Evolutionary conservation across 371 early-diverging fungal species (phyloP).

Genomic region (Mortierella sp.): DNA sequence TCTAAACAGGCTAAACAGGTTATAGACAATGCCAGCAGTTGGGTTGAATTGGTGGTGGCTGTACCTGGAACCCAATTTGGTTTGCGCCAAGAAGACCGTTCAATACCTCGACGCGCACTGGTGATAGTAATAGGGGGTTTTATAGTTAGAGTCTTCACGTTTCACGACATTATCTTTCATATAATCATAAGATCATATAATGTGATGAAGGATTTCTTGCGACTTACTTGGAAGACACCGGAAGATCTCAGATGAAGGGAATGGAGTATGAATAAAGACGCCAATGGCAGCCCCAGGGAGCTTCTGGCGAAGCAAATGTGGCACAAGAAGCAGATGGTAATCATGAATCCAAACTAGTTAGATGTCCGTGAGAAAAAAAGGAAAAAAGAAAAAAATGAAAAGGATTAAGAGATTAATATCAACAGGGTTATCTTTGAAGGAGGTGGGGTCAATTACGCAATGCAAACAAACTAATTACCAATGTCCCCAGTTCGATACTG

Average conservation of each 20-base stretch:
- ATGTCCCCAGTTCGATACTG: constrained; percentile 87
- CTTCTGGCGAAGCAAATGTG: constrained; percentile 82
- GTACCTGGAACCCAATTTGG: constrained; percentile 93
- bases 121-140: constrained; percentile 19
- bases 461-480: constrained; percentile 61
- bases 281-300: constrained; percentile 91
- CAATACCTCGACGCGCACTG: constrained; percentile 91
- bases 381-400: neutral
- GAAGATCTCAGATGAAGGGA: constrained; percentile 95
- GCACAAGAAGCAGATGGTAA: constrained; percentile 95
- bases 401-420: neutral
- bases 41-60: neutral
- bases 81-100: constrained; percentile 94
- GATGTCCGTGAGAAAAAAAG: constrained; percentile 26
- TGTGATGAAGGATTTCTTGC: neutral
- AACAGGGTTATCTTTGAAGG: no score
- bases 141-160: neutral
- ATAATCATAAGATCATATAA: neutral
- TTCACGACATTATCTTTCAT: neutral
- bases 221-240: constrained; percentile 87
- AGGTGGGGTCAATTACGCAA: neutral
- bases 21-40: neutral
- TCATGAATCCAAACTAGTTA: constrained; percentile 98
- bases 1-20: no score
- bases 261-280: constrained; percentile 98